Evolutionary conservation across 129 eudicot genomes (phyloP).

Genomic region (Flaveria linearis): DNA sequence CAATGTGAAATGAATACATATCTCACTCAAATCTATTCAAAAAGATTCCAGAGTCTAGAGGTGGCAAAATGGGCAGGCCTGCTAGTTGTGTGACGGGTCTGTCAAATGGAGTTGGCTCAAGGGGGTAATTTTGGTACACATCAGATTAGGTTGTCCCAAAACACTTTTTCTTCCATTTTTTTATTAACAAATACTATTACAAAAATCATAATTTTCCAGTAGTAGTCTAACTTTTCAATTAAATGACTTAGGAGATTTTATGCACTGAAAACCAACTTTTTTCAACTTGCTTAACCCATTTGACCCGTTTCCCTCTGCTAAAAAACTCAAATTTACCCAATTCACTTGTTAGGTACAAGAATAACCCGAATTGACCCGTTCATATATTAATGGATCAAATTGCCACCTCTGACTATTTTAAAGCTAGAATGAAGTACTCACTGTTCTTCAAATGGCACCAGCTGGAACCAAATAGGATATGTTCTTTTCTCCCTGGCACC

Average conservation of each 20-base stretch:
- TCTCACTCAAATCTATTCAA: background rate
- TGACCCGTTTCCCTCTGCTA: background rate
- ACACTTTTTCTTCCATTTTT: background rate
- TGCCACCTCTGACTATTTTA: conserved; percentile 14
- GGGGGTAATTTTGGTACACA: background rate
- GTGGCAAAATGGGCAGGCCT: background rate
- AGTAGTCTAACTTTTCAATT: background rate
- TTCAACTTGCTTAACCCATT: background rate
- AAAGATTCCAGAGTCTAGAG: conserved; percentile 3
- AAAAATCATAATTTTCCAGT: background rate
- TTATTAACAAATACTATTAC: background rate
- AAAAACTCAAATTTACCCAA: background rate
- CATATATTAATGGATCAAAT: background rate
- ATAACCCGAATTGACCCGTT: background rate
- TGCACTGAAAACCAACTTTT: background rate
- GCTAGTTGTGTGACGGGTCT: background rate
- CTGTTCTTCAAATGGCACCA: conserved; percentile 73
- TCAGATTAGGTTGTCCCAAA: background rate
- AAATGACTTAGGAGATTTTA: conserved; percentile 10
- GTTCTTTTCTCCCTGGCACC: conserved; percentile 44
- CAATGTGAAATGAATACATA: conserved; percentile 21
- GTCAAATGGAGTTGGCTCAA: background rate
- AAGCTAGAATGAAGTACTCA: conserved; percentile 41
- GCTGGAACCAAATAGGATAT: conserved; percentile 76
- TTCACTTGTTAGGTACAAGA: background rate